Base-by-base conservation (phyloP, 176 grass and related monocot genomes). In the Rhynchospora breviuscula region DNA sequence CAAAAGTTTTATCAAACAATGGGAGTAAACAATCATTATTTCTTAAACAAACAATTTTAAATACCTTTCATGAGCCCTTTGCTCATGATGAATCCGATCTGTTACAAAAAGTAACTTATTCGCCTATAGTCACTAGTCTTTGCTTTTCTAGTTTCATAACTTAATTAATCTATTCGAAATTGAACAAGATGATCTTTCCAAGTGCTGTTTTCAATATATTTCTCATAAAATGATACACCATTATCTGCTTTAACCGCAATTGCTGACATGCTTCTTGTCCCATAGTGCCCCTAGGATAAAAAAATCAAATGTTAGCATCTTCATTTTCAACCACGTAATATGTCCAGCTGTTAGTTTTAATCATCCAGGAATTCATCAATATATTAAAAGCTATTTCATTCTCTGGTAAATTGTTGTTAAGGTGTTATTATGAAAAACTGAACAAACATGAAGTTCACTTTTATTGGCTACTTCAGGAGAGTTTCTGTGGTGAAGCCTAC, bases 201-300 rank as follows among this genome's bases (percentile, higher is more conserved):
- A 8, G 47, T 51, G 63, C 47, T 63, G 52, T 68, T 85, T 52
- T 89, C 92, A 43, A 93, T 53, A 78, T 88, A 91, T 81, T 72
- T 95, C 83, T 98, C 92, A 4, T 91, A 93, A 59, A 98, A 98
- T 78, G 26, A 63, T 43, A 81, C 82, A 63, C 91, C 84, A 19
- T 90, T 85, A 0, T 85, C 67, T 48, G 40, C 74, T 87, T 91
- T 91, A 8, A 88, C 79, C 6, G 88, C 85, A 63, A 98, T 48
- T 0, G 88, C 90, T 23, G 72, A 65, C 86, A 91, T 98, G 88
- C 92, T 98, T 85, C 95, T 85, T 61, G 92, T 98, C 79, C 95
- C 95, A 81, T 95, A 95, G 23, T 49, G 84, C 63, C 87, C 89
- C 95, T 95, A 77, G 2, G 43, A 80, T 58, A 45, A 23, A 45